Base-by-base conservation (phyloP, 805 yeast species). In the Candida broadrunensis region DNA sequence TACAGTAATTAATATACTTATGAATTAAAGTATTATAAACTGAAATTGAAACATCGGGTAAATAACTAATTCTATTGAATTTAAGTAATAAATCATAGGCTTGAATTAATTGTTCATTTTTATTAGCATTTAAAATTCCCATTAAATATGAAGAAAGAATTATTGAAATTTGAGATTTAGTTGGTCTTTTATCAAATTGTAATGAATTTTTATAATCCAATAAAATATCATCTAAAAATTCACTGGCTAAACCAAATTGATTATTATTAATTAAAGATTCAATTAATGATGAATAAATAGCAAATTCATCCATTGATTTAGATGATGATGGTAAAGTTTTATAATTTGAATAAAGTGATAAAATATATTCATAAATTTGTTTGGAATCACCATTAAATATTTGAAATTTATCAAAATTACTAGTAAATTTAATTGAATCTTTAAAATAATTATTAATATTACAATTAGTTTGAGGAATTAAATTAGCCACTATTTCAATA, bases 191-290 rank as follows among this genome's bases (percentile, higher is more conserved):
- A 21, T 39, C 33, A 21, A 39, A 30, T 12, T 44, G 30, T 19
- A 52, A 42, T 7, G 60, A 59, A 17, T 57, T 51, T 50, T 67
- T 68, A 49, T 70, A 70, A 34, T 76, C 75, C 0, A 66, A 49
- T 32, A 83, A 56, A 5, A 83, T 64, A 31, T 70, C 64, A 52
- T 83, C 85, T 50, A 85, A 61, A 41, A 83, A 72, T 43, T 73
- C 67, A 1, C 83, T 71, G 3, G 88, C 81, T 31, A 73, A 49
- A 7, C 67, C 63, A 27, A 70, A 47, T 46, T 81, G 76, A 31
- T 73, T 75, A 33, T 77, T 75, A 38, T 65, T 62, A 11, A 80
- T 68, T 39, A 84, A 62, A 1, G 82, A 70, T 25, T 78, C 71
- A 26, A 83, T 67, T 43, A 80, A 61, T 33, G 65, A 57, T 1